Percentiles rank a stretch among this genome's conserved stretches.
phyloP scores from a whole-genome alignment of 768 basidiomycete species.

The Scleroderma bovista region DNA sequence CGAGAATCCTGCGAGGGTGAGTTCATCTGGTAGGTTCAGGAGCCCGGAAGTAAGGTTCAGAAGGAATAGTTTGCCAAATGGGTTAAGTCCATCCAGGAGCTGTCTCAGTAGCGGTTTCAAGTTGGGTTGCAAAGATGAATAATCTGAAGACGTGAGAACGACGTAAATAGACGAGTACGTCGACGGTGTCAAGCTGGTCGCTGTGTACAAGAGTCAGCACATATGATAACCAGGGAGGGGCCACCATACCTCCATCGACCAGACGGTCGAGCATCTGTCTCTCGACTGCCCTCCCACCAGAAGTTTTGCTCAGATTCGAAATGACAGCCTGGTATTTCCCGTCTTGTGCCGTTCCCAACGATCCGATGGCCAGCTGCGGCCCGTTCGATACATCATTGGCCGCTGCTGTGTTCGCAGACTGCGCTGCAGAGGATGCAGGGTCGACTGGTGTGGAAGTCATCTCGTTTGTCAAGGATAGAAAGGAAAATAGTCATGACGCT shows the following conservation, averaged over 20 bases:
- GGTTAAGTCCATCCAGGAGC: slow-evolving; percentile 53
- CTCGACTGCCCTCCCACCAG: slow-evolving; percentile 46
- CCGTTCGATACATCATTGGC: slow-evolving; percentile 28
- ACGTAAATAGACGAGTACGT: slow-evolving; percentile 64
- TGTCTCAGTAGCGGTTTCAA: slow-evolving; percentile 53
- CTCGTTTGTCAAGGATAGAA: neutral
- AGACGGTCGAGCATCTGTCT: slow-evolving; percentile 80
- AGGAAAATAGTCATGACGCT: too few relatives aligned
- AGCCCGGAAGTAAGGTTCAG: slow-evolving; percentile 45
- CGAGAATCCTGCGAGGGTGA: slow-evolving; percentile 62
- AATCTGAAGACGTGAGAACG: slow-evolving; percentile 59
- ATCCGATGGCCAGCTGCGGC: slow-evolving; percentile 68
- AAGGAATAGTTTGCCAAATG: slow-evolving; percentile 66
- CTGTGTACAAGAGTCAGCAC: slow-evolving; percentile 32
- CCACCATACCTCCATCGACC: slow-evolving; percentile 61
- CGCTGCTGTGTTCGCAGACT: slow-evolving; percentile 20
- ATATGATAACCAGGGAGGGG: slow-evolving; percentile 14
- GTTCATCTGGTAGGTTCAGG: slow-evolving; percentile 46
- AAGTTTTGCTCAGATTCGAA: slow-evolving; percentile 46
- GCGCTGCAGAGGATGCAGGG: slow-evolving; percentile 12
- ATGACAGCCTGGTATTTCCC: slow-evolving; percentile 74
- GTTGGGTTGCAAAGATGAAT: slow-evolving; percentile 48
- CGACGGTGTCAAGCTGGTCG: slow-evolving; percentile 47
- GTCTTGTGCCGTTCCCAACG: slow-evolving; percentile 69
- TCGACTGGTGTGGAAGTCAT: slow-evolving; percentile 66